Percentiles rank a stretch among this genome's conserved stretches.
Conservation (phyloP, 2,329 filamentous ascomycete species). For the Hyphodiscus sp. region DNA sequence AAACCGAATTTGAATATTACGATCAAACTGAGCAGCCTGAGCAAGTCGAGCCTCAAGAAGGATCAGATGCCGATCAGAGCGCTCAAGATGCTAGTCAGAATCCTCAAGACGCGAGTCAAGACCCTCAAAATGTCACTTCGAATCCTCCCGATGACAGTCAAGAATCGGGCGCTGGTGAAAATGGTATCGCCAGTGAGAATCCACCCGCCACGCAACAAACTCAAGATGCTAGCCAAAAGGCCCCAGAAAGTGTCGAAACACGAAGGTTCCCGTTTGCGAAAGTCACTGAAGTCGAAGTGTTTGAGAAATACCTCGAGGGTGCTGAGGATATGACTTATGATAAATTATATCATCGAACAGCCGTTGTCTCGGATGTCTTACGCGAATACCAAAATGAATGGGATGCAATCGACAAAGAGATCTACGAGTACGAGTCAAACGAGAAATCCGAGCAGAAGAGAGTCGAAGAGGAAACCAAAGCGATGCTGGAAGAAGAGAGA, state of each 20-base stretch:
- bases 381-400: conserved; percentile 23
- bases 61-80: conserved; percentile 2
- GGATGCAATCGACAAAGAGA: conserved; percentile 21
- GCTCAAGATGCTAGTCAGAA: too few species aligned
- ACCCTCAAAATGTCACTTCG: not conserved
- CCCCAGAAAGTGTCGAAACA: not conserved
- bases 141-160: not conserved
- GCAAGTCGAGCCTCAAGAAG: conserved; percentile 6
- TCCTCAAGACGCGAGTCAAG: too few species aligned
- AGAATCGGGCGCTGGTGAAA: not conserved
- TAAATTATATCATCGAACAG: conserved; percentile 21
- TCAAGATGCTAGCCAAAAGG: conserved; percentile 9
- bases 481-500: conserved; percentile 12
- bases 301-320: conserved; percentile 23
- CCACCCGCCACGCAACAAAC: too few species aligned
- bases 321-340: conserved; percentile 21
- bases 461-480: conserved; percentile 14
- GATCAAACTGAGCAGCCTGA: conserved; percentile 17
- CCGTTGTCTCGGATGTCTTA: conserved; percentile 15
- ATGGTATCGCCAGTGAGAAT: conserved; percentile 2
- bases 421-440: conserved; percentile 21
- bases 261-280: conserved; percentile 19
- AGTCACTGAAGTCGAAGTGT: conserved; percentile 17
- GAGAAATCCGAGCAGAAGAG: conserved; percentile 10
- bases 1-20: conserved; percentile 19